Evolutionary conservation across 202 grass and related monocot genomes (phyloP).

Genomic region (Panicum hallii): DNA sequence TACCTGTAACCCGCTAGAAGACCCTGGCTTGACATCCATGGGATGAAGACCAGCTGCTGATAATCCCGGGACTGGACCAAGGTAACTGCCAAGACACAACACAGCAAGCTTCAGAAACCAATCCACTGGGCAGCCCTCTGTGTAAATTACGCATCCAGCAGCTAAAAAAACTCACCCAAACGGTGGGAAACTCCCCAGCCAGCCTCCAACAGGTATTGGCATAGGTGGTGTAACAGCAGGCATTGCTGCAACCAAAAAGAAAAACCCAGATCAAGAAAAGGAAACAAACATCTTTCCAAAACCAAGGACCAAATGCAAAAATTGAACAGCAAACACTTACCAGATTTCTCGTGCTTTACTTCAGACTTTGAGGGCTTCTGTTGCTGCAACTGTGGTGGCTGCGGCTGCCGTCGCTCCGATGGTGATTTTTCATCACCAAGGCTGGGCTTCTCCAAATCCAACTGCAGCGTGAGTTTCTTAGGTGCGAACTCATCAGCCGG

Average conservation of each 20-base stretch:
- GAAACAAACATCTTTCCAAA: not conserved
- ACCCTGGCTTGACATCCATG: constrained; percentile 61
- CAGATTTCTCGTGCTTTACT: constrained; percentile 75
- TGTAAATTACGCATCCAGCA: not conserved
- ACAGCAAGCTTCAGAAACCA: constrained; percentile 44
- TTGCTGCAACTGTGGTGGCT: constrained; percentile 53
- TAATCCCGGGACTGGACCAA: constrained; percentile 72
- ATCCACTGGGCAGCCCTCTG: not conserved
- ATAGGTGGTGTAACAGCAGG: constrained; percentile 65
- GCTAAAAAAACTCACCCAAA: constrained; percentile 67
- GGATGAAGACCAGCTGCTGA: constrained; percentile 75
- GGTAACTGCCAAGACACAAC: constrained; percentile 58
- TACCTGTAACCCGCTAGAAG: constrained; percentile 70
- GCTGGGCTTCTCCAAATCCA: constrained; percentile 86
- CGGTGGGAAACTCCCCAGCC: constrained; percentile 74
- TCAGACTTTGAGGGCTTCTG: constrained; percentile 62
- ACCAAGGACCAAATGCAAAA: constrained; percentile 36
- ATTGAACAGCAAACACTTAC: constrained; percentile 45
- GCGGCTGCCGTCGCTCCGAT: constrained; percentile 45
- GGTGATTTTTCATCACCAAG: constrained; percentile 53
- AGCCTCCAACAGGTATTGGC: constrained; percentile 77
- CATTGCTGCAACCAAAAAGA: constrained; percentile 45
- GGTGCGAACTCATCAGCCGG: constrained; percentile 43
- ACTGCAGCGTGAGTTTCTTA: constrained; percentile 67
- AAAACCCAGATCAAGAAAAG: constrained; percentile 36